Percentiles rank a stretch among this genome's conserved stretches.
Conservation (phyloP, 306 rosid genomes). For the Quercus parvula region DNA sequence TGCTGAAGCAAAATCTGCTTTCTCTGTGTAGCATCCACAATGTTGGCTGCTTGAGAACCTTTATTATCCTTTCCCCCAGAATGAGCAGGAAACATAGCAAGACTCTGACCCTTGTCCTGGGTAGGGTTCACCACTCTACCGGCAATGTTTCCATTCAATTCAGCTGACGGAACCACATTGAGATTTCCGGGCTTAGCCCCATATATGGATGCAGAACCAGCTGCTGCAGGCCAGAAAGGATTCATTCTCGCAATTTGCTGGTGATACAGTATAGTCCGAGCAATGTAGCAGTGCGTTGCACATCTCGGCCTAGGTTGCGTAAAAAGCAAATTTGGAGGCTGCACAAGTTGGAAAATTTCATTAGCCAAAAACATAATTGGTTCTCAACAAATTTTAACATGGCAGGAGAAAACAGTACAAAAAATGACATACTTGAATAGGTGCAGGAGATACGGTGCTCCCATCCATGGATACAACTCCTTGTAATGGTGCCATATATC, state of each 20-base stretch:
- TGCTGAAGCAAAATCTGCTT: slow-evolving; percentile 84
- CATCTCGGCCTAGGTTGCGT: slow-evolving; percentile 90
- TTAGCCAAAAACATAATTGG: not conserved
- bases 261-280: slow-evolving; percentile 63
- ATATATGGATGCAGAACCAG: slow-evolving; percentile 75
- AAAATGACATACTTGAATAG: slow-evolving; percentile 52
- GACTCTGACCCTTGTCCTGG: slow-evolving; percentile 73
- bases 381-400: not conserved
- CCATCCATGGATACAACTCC: slow-evolving; percentile 96
- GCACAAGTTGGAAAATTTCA: slow-evolving; percentile 10
- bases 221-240: slow-evolving; percentile 91
- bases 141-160: slow-evolving; percentile 54
- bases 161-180: slow-evolving; percentile 52
- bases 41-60: slow-evolving; percentile 48
- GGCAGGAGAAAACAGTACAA: not conserved
- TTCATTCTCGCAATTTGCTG: slow-evolving; percentile 86
- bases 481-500: slow-evolving; percentile 88
- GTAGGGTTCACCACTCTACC: slow-evolving; percentile 45
- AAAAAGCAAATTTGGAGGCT: slow-evolving; percentile 73
- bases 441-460: slow-evolving; percentile 62
- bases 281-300: slow-evolving; percentile 92
- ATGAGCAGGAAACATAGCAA: slow-evolving; percentile 57
- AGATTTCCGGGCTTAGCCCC: slow-evolving; percentile 72
- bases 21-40: slow-evolving; percentile 61
- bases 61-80: slow-evolving; percentile 73